A percentile compares a stretch with the other conserved stretches of the same genome.
Conservation (phyloP, 768 basidiomycete species). For the Antrodiella citrinella region DNA sequence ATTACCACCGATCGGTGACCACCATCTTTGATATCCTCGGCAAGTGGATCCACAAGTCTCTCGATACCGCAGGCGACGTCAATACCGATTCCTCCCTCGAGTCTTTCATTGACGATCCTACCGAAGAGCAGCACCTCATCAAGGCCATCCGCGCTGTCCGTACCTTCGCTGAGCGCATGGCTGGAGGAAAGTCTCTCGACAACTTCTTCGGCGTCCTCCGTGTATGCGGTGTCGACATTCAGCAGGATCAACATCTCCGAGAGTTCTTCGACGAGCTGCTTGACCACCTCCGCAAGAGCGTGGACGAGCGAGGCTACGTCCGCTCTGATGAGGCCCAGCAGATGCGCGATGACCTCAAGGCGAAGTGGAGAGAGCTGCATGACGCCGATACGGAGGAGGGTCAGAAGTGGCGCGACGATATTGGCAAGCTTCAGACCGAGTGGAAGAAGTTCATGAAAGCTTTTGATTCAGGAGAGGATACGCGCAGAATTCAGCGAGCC, state of each 20-base stretch:
- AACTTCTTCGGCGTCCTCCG: conserved; percentile 36
- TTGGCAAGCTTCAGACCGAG: conserved; percentile 39
- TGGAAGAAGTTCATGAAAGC: conserved; percentile 36
- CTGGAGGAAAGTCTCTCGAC: conserved; percentile 41
- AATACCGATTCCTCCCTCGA: conserved; percentile 39
- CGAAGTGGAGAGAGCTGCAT: conserved; percentile 42
- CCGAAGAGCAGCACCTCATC: conserved; percentile 52
- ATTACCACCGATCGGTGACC: conserved; percentile 49
- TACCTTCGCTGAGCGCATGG: conserved; percentile 44
- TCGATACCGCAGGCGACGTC: conserved; percentile 40
- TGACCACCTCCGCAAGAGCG: conserved; percentile 32
- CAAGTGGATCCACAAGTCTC: conserved; percentile 45
- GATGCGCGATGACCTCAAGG: conserved; percentile 36
- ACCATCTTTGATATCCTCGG: conserved; percentile 50
- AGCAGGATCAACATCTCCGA: conserved; percentile 45
- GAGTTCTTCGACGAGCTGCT: conserved; percentile 51
- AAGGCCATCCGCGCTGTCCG: conserved; percentile 37
- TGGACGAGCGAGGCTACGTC: conserved; percentile 45
- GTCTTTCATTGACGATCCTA: conserved; percentile 52
- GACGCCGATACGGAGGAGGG: conserved; percentile 35
- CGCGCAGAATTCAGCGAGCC: conserved; percentile 37
- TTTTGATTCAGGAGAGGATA: conserved; percentile 40
- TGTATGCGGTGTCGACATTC: conserved; percentile 37
- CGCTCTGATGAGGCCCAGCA: conserved; percentile 36
- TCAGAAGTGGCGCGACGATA: conserved; percentile 43